phyloP scores from a whole-genome alignment of 805 yeast genomes.

The Saccharomycopsis sp. region DNA sequence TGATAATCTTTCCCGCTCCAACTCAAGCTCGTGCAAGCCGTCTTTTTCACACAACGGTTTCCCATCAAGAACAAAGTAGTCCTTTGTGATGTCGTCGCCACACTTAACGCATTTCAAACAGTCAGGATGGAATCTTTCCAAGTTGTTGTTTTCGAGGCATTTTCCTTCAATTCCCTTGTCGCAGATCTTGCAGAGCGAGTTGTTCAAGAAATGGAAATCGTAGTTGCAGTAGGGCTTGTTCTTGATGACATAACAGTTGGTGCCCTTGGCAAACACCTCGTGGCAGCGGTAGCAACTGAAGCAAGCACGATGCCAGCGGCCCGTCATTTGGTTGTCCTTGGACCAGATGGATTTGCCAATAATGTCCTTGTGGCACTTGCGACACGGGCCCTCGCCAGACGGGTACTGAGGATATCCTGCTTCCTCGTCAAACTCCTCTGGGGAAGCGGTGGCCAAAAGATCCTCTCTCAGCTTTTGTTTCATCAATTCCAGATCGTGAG shows the following conservation, averaged over 20 bases:
- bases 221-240: constrained; percentile 75
- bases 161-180: constrained; percentile 77
- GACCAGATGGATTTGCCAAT: constrained; percentile 65
- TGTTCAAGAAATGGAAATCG: constrained; percentile 58
- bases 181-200: constrained; percentile 67
- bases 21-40: constrained; percentile 19
- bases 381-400: constrained; percentile 75
- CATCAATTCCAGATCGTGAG: constrained; percentile 10
- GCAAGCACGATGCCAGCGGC: constrained; percentile 91
- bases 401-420: constrained; percentile 26
- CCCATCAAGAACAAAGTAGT: constrained; percentile 45
- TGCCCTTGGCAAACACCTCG: constrained; percentile 45
- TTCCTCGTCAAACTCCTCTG: constrained; percentile 2
- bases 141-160: constrained; percentile 70
- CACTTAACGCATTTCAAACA: constrained; percentile 71
- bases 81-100: constrained; percentile 37
- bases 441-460: background rate
- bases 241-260: constrained; percentile 63
- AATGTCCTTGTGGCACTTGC: constrained; percentile 56
- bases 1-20: constrained; percentile 6
- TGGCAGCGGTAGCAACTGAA: constrained; percentile 66
- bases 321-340: constrained; percentile 57
- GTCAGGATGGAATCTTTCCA: constrained; percentile 62
- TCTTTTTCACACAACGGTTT: constrained; percentile 41
- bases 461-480: background rate